phyloP scores from a whole-genome alignment of 2,329 filamentous ascomycete genomes.

The Claviceps sp. region DNA sequence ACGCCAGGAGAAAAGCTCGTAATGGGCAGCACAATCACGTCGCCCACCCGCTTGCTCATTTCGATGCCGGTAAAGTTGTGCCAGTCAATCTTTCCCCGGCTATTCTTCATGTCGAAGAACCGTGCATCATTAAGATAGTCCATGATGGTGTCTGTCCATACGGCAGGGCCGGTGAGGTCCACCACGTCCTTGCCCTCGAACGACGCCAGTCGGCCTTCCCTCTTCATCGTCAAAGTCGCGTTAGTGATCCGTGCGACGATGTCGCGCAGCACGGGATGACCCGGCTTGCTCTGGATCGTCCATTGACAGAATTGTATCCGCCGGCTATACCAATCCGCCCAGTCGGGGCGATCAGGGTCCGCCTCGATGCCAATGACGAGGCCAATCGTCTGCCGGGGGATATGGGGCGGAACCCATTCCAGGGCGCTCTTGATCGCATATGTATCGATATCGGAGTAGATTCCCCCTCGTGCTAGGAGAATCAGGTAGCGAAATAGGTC shows the following conservation, averaged over 20 bases:
- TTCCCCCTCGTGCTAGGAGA: conserved; percentile 44
- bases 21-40: conserved; percentile 87
- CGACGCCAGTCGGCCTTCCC: conserved; percentile 46
- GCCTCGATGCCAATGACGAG: conserved; percentile 92
- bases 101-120: conserved; percentile 69
- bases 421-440: conserved; percentile 67
- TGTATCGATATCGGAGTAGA: conserved; percentile 90
- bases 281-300: conserved; percentile 93
- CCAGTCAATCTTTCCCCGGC: conserved; percentile 65
- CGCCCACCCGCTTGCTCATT: conserved; percentile 72
- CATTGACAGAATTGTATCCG: conserved; percentile 98
- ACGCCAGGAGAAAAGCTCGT: conserved; percentile 96
- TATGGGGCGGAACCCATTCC: conserved; percentile 72
- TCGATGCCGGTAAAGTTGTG: conserved; percentile 82
- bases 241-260: conserved; percentile 78
- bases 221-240: conserved; percentile 63
- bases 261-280: conserved; percentile 81
- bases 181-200: conserved; percentile 60
- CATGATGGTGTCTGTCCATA: conserved; percentile 91
- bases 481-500: conserved; percentile 71
- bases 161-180: conserved; percentile 84
- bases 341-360: conserved; percentile 84
- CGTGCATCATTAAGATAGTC: conserved; percentile 83
- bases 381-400: conserved; percentile 67
- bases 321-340: conserved; percentile 90